Evolutionary conservation across 2,329 filamentous ascomycete species (phyloP), one percentile per base, ranked within the genome.

Genomic region (Pochonia chlamydosporia): DNA sequence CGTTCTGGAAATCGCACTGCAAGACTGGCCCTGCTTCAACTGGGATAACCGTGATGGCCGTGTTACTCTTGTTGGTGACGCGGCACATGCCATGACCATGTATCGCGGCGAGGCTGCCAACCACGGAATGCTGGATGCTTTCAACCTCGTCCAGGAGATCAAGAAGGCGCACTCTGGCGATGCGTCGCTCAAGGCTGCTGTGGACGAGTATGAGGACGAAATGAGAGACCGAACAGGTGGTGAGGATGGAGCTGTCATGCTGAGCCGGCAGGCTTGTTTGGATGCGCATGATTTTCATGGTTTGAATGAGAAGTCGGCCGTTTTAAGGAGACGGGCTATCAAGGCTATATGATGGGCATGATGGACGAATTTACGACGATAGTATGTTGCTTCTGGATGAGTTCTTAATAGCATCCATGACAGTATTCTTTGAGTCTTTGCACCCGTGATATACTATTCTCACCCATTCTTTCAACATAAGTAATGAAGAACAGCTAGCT

Each of bases 21-120:
- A 62, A 33, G 68, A 71, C 52, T 64, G 67, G 50, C 66, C 65
- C 0, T 62, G 58, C 23, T 60, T 59, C 2, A 55, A 59, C 6
- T 76, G 73, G 71, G 61, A 71, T 49, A 71, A 70, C 41, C 57
- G 54, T 11, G 56, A 59, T 35, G 74, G 74, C 3, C 62, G 65
- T 1, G 68, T 74, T 3, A 74, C 74, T 2, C 58, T 81, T 1
- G 64, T 71, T 4, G 77, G 78, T 3, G 78, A 81, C 55, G 71
- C 76, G 2, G 76, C 76, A 0, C 76, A 81, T 57, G 71, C 76
- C n/a, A 80, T 81, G 76, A 77, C 75, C 25, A 78, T 79, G 75
- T 78, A 64, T 44, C 61, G 67, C 14, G 67, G 67, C 23, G 66
- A 70, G 44, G 67, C 60, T 1, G 63, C 59, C 7, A 70, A 70